A percentile compares a stretch with the other conserved stretches of the same genome.
Conservation (phyloP, 495 filamentous ascomycete species). For the Trichoderma erinaceum region DNA sequence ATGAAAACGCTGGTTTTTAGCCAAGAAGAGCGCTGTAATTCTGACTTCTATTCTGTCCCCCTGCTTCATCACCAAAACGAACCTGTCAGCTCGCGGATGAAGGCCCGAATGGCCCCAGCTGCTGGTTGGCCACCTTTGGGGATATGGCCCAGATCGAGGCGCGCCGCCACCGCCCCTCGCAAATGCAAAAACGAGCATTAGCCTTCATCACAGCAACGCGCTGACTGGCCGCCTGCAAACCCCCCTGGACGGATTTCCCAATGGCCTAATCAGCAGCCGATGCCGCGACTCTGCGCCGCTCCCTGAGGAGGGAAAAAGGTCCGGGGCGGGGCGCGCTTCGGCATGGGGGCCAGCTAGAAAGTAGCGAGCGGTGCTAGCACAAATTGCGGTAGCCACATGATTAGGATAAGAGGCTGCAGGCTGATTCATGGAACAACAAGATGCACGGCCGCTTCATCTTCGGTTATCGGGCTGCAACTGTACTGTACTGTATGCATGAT, state of each 20-base stretch:
- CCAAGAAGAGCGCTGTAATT: too few species aligned
- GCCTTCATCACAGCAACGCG: neutral
- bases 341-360: neutral
- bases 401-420: neutral
- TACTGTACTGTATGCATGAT: too few species aligned
- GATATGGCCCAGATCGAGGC: neutral
- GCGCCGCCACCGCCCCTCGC: conserved; percentile 7
- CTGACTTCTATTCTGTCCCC: neutral
- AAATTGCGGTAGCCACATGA: neutral
- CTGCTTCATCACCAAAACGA: neutral
- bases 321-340: conserved; percentile 11
- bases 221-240: neutral
- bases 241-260: neutral
- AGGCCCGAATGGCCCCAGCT: conserved; percentile 9
- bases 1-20: neutral
- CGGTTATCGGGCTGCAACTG: conserved; percentile 2
- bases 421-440: neutral
- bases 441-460: neutral
- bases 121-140: neutral
- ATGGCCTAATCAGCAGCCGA: neutral
- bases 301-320: conserved; percentile 12
- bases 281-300: neutral
- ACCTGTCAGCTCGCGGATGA: conserved; percentile 8
- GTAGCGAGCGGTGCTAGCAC: neutral
- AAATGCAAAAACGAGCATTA: neutral